Percentiles rank a stretch among this genome's conserved stretches.
Conservation (phyloP, 176 grass and related monocot genomes). For the Rhynchospora pubera region DNA sequence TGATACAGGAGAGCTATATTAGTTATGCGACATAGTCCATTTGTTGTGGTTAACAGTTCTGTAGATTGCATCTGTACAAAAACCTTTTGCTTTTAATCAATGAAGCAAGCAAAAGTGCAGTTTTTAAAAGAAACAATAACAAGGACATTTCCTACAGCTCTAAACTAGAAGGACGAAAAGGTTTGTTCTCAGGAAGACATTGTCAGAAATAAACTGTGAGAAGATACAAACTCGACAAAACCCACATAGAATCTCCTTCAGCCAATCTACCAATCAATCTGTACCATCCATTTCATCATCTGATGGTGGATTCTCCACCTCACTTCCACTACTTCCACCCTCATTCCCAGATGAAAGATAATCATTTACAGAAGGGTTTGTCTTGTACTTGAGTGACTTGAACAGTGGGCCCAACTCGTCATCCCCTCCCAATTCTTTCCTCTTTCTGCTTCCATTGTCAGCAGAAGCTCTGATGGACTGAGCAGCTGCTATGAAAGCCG, state of each 20-base stretch:
- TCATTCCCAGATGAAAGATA: conserved; percentile 27
- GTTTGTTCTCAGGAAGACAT: conserved; percentile 22
- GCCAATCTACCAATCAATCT: conserved; percentile 26
- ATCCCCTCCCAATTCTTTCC: conserved; percentile 53
- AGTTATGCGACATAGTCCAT: no score
- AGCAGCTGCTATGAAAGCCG: conserved; percentile 77
- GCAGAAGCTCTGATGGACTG: conserved; percentile 51
- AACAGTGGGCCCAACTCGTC: conserved; percentile 17
- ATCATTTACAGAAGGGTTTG: conserved; percentile 42
- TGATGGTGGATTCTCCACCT: conserved; percentile 73
- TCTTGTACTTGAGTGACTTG: conserved; percentile 67
- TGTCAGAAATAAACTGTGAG: not conserved
- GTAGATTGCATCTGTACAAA: no score
- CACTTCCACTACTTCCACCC: conserved; percentile 63
- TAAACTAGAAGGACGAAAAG: conserved; percentile 10
- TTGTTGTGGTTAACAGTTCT: no score
- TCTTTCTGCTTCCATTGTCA: conserved; percentile 55
- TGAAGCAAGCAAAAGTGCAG: no score
- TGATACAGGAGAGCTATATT: no score
- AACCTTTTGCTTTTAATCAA: no score
- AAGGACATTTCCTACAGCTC: not conserved
- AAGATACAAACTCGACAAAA: not conserved
- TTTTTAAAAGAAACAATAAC: no score
- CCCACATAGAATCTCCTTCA: not conserved
- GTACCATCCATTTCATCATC: conserved; percentile 86